These are phyloP conservation scores for Hondaea fermentalgiana DNA, from an alignment of 108 stramenopile species.

Conservation along the genomic window DNA sequence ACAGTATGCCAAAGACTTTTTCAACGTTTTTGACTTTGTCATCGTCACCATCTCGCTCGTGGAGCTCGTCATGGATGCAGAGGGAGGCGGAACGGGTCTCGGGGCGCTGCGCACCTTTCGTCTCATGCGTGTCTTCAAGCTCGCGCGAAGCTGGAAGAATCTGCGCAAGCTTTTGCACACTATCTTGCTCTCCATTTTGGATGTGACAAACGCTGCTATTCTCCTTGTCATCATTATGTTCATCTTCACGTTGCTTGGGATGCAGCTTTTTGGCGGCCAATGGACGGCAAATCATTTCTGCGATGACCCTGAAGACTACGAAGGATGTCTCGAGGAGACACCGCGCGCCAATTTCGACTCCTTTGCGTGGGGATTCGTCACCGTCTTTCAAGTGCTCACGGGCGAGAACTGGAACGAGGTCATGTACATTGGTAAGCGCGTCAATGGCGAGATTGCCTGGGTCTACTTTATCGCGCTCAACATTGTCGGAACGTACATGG, in stretches of 20 bases:
- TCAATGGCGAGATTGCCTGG: conserved; percentile 15
- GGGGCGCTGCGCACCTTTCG: conserved; percentile 56
- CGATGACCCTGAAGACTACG: conserved; percentile 11
- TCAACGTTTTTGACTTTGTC: conserved; percentile 52
- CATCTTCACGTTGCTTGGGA: conserved; percentile 57
- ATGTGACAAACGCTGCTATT: conserved; percentile 54
- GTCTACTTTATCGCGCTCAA: conserved; percentile 39
- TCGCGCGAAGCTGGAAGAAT: conserved; percentile 54
- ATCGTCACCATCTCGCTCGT: conserved; percentile 53
- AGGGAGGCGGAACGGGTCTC: conserved; percentile 28
- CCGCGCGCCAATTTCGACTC: conserved; percentile 40
- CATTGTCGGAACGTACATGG: conserved; percentile 41
- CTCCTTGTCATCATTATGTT: conserved; percentile 59
- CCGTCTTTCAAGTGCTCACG: conserved; percentile 42
- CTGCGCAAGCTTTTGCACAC: conserved; percentile 52
- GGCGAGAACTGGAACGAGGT: conserved; percentile 53
- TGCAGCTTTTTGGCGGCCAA: conserved; percentile 51
- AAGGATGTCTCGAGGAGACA: background rate
- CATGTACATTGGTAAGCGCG: conserved; percentile 34
- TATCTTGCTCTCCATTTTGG: conserved; percentile 44
- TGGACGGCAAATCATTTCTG: background rate
- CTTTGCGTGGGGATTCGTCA: conserved; percentile 28
- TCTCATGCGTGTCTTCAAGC: conserved; percentile 63
- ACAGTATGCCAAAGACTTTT: conserved; percentile 38
- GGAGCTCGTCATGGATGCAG: conserved; percentile 40